Evolutionary conservation across 2,329 filamentous ascomycete species (phyloP).

Genomic region (Colletotrichum graminicola): DNA sequence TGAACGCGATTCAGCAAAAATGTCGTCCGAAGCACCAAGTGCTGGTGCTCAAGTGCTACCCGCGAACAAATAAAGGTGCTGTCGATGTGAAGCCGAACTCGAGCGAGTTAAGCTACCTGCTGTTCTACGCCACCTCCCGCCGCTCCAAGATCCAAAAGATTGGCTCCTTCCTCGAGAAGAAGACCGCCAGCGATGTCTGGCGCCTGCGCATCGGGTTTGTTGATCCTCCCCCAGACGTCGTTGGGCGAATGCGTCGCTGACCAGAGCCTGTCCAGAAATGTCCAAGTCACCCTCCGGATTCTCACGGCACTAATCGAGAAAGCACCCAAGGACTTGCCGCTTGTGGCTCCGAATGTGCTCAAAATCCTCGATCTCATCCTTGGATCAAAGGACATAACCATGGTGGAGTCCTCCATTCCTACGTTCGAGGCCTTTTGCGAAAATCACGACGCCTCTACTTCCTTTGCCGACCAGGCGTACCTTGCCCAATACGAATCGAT

Average conservation of each 20-base stretch:
- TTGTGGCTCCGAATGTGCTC: slow-evolving; percentile 88
- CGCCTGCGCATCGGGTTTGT: slow-evolving; percentile 85
- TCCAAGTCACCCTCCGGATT: slow-evolving; percentile 95
- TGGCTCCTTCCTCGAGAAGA: slow-evolving; percentile 92
- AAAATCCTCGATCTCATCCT: slow-evolving; percentile 87
- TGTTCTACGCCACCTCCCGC: slow-evolving; percentile 96
- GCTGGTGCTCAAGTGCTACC: slow-evolving; percentile 95
- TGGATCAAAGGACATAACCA: slow-evolving; percentile 86
- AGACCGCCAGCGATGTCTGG: slow-evolving; percentile 92
- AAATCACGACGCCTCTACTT: slow-evolving; percentile 86
- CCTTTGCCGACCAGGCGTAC: slow-evolving; percentile 88
- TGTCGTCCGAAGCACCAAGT: slow-evolving; percentile 97
- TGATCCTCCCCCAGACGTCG: slow-evolving; percentile 6
- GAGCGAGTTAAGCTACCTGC: slow-evolving; percentile 94
- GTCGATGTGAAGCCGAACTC: slow-evolving; percentile 96
- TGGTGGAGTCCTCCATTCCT: slow-evolving; percentile 90
- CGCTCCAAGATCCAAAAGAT: slow-evolving; percentile 97
- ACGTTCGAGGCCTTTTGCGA: slow-evolving; percentile 91
- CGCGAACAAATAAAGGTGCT: slow-evolving; percentile 88
- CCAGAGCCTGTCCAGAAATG: slow-evolving; percentile 70
- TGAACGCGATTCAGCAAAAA: slow-evolving; percentile 75
- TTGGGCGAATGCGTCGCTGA: slow-evolving; percentile 18
- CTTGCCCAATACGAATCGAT: slow-evolving; percentile 85
- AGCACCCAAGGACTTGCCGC: slow-evolving; percentile 86
- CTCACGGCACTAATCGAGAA: slow-evolving; percentile 93